A percentile compares a stretch with the other conserved stretches of the same genome.
Evolutionary conservation across 495 filamentous ascomycete genomes (phyloP).

Genomic region (Wilcoxina mikolae): DNA sequence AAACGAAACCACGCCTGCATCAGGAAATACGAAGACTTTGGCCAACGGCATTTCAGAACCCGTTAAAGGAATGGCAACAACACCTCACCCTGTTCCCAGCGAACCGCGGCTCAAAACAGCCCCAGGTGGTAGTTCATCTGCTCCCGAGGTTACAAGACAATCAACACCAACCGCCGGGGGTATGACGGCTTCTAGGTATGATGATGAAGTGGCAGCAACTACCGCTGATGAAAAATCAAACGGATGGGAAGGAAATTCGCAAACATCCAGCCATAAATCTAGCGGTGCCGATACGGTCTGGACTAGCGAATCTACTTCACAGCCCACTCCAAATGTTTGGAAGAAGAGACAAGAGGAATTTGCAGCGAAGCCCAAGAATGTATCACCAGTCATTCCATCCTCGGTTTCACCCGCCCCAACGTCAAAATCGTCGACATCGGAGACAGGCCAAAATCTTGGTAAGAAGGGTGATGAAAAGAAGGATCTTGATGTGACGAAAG

Average conservation of each 20-base stretch:
- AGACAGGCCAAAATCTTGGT: not conserved
- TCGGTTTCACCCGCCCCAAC: not conserved
- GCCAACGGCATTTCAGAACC: slow-evolving; percentile 21
- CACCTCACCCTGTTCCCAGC: slow-evolving; percentile 12
- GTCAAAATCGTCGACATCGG: not conserved
- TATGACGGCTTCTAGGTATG: not conserved
- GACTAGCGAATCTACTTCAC: slow-evolving; percentile 1
- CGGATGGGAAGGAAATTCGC: slow-evolving; percentile 53
- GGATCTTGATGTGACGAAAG: not conserved
- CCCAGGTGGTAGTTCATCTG: not conserved
- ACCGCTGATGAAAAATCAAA: slow-evolving; percentile 46
- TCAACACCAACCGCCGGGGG: not conserved
- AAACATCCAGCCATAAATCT: slow-evolving; percentile 37
- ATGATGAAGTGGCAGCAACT: slow-evolving; percentile 26
- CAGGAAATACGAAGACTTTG: not conserved
- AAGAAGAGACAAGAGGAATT: slow-evolving; percentile 54
- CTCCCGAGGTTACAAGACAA: not conserved
- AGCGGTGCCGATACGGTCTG: slow-evolving; percentile 5
- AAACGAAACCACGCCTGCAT: not conserved
- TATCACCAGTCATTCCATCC: not conserved
- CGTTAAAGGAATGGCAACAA: slow-evolving; percentile 14
- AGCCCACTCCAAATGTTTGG: slow-evolving; percentile 72
- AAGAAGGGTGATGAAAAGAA: slow-evolving; percentile 1
- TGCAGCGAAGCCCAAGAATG: slow-evolving; percentile 32
- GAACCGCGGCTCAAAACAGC: slow-evolving; percentile 15